Evolutionary conservation across 129 eudicot species (phyloP).

Genomic region (Kitagawia praeruptora): DNA sequence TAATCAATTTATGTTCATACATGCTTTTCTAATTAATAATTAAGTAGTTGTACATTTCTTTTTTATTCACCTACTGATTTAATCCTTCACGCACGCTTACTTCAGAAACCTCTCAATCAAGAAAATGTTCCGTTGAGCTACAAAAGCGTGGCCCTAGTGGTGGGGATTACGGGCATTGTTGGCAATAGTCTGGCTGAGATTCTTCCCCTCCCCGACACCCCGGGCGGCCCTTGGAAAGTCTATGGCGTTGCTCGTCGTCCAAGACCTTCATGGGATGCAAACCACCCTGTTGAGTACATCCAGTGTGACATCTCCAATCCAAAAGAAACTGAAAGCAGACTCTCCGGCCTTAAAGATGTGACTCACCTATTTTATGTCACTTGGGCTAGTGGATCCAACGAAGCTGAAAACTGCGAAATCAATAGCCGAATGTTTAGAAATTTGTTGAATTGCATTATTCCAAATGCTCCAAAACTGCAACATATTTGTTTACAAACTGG

Average conservation of each 20-base stretch:
- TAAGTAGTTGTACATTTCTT: not conserved
- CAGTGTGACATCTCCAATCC: slow-evolving; percentile 56
- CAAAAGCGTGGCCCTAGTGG: slow-evolving; percentile 53
- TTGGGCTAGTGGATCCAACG: slow-evolving; percentile 46
- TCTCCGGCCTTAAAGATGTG: slow-evolving; percentile 45
- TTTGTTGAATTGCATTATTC: slow-evolving; percentile 40
- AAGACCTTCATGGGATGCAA: slow-evolving; percentile 54
- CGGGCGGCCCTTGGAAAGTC: slow-evolving; percentile 93
- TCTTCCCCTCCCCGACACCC: slow-evolving; percentile 66
- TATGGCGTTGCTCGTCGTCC: slow-evolving; percentile 85
- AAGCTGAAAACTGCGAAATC: slow-evolving; percentile 44
- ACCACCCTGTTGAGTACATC: slow-evolving; percentile 61
- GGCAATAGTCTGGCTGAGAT: slow-evolving; percentile 83
- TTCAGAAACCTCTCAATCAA: slow-evolving; percentile 50
- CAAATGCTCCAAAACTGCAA: slow-evolving; percentile 52
- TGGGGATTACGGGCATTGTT: slow-evolving; percentile 83
- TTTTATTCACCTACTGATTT: not conserved
- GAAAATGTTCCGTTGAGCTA: slow-evolving; percentile 44
- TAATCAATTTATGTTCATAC: too few relatives aligned
- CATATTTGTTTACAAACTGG: slow-evolving; percentile 71
- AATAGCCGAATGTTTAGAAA: slow-evolving; percentile 60
- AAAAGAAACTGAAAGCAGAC: slow-evolving; percentile 34
- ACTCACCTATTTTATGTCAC: slow-evolving; percentile 76
- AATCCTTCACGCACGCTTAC: not conserved
- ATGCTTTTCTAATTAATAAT: not conserved